These are phyloP conservation scores for Nannochloropsis limnetica DNA, from an alignment of 352 stramenopile species.

Conservation along the genomic window DNA sequence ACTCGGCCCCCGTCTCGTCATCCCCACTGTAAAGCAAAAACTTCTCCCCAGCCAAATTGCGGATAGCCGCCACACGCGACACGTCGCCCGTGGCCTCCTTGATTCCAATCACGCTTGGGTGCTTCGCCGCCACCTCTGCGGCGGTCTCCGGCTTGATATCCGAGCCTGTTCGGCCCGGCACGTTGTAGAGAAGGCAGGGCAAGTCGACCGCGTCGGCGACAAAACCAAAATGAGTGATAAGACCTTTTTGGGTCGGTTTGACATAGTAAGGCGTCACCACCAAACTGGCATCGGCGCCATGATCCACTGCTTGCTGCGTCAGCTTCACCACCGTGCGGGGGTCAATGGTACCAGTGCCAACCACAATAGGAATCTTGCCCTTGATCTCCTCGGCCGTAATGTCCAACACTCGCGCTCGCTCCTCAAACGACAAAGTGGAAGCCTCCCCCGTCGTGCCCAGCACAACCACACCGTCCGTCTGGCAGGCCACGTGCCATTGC, in stretches of 20 bases:
- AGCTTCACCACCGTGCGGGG: conserved; percentile 58
- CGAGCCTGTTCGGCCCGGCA: conserved; percentile 85
- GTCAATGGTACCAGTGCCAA: conserved; percentile 84
- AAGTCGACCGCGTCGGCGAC: conserved; percentile 62
- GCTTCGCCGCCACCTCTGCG: conserved; percentile 69
- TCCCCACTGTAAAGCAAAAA: conserved; percentile 68
- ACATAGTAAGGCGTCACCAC: conserved; percentile 97
- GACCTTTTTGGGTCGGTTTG: conserved; percentile 88
- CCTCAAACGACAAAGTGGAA: conserved; percentile 79
- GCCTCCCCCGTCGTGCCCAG: conserved; percentile 93
- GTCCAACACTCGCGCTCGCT: conserved; percentile 85
- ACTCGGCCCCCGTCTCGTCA: conserved; percentile 57
- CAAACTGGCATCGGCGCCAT: conserved; percentile 81
- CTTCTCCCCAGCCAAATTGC: conserved; percentile 49
- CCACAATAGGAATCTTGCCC: conserved; percentile 79
- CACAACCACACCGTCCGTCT: conserved; percentile 89
- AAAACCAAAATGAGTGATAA: conserved; percentile 71
- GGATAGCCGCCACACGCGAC: conserved; percentile 54
- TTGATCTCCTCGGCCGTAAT: conserved; percentile 47
- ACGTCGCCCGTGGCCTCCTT: conserved; percentile 90
- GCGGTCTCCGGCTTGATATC: conserved; percentile 87
- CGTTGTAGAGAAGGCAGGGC: conserved; percentile 92
- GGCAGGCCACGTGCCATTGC: conserved; percentile 75
- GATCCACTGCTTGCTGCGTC: conserved; percentile 67
- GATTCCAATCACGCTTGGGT: conserved; percentile 90